Conservation (phyloP, 352 stramenopile species). For the Phytopythium ostracodes region DNA sequence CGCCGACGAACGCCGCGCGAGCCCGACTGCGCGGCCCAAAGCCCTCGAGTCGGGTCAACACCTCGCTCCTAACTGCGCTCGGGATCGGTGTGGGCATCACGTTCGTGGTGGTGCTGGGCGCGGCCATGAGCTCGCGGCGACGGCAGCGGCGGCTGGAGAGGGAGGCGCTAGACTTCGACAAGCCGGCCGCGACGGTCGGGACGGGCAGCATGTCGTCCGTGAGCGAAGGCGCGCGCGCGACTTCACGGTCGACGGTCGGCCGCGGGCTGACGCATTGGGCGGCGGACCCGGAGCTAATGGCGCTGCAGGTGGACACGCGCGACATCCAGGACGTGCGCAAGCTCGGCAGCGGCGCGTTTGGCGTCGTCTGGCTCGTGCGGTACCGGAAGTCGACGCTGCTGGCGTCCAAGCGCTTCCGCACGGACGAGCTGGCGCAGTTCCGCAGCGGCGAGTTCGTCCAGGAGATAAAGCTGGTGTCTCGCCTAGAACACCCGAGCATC, state of each 20-base stretch:
- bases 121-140: neutral
- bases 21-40: neutral
- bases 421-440: constrained; percentile 11
- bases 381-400: constrained; percentile 23
- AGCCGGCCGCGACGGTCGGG: neutral
- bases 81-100: neutral
- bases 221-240: neutral
- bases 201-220: neutral
- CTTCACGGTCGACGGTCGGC: neutral
- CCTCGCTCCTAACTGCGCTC: neutral
- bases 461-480: constrained; percentile 48
- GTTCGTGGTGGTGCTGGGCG: neutral
- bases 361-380: constrained; percentile 21
- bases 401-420: constrained; percentile 23
- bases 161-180: constrained; percentile 6
- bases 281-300: constrained; percentile 19
- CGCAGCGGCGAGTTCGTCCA: constrained; percentile 18
- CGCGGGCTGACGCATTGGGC: neutral
- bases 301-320: constrained; percentile 17
- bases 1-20: neutral
- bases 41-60: neutral
- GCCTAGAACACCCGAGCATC: constrained; percentile 39
- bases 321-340: constrained; percentile 22
- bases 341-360: constrained; percentile 23
- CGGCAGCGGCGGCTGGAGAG: neutral